Evolutionary conservation across 2,329 filamentous ascomycete genomes (phyloP).

Genomic region (Ophiostoma angusticollis): DNA sequence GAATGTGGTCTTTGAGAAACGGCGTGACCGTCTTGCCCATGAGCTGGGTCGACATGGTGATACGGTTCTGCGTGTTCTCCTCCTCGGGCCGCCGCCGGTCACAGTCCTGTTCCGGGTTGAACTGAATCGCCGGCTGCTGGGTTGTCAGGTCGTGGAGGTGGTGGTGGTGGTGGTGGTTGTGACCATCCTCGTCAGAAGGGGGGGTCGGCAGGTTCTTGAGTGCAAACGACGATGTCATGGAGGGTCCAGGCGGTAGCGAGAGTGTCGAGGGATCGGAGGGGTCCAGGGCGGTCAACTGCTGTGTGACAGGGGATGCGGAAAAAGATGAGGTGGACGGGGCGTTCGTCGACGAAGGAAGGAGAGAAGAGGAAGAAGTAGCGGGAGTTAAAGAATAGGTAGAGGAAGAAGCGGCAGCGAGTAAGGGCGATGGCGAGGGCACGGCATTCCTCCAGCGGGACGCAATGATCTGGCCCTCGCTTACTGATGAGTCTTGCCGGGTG

Average conservation of each 20-base stretch:
- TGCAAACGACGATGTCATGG: background rate
- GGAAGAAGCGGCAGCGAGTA: background rate
- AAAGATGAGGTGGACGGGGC: background rate
- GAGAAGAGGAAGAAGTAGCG: background rate
- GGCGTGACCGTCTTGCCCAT: conserved; percentile 71
- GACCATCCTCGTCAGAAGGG: conserved; percentile 1
- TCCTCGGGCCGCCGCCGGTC: conserved; percentile 38
- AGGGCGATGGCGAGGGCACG: background rate
- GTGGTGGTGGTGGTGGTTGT: conserved; percentile 1
- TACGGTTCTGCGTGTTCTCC: conserved; percentile 34
- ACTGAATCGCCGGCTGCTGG: background rate
- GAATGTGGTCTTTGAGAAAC: conserved; percentile 84
- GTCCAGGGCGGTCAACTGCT: conserved; percentile 7
- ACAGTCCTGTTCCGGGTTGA: conserved; percentile 30
- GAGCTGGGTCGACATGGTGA: conserved; percentile 50
- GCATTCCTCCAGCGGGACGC: background rate
- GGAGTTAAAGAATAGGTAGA: conserved; percentile 3
- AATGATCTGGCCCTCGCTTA: conserved; percentile 2
- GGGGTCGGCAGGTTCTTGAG: background rate
- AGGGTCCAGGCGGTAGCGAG: conserved; percentile 2
- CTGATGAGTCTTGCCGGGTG: conserved; percentile 4
- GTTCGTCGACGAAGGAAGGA: too few species aligned
- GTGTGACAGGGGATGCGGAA: conserved; percentile 3
- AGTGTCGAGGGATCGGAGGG: conserved; percentile 10
- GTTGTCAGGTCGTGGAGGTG: background rate